Conservation (phyloP, 345 rosid genomes). For the Linum trigynum region DNA sequence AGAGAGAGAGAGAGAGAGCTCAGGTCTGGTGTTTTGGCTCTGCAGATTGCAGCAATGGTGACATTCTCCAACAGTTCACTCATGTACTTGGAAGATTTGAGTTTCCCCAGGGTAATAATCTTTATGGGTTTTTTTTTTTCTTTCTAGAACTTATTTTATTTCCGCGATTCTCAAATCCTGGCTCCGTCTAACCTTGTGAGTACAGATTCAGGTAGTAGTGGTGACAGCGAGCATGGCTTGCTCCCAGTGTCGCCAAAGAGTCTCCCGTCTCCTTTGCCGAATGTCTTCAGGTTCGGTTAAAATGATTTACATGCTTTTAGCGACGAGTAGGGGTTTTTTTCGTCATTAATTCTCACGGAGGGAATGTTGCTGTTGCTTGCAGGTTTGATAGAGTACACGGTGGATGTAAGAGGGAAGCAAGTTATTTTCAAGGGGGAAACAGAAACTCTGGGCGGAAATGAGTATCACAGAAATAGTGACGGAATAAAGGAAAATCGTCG, state of each 20-base stretch:
- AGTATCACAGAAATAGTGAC: neutral
- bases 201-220: constrained; percentile 46
- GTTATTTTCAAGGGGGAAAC: constrained; percentile 33
- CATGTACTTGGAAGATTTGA: constrained; percentile 30
- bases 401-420: constrained; percentile 33
- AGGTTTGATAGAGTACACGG: constrained; percentile 38
- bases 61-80: constrained; percentile 20
- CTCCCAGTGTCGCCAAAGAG: constrained; percentile 26
- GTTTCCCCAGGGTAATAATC: constrained; percentile 27
- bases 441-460: neutral
- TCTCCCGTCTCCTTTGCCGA: constrained; percentile 26
- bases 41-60: constrained; percentile 12
- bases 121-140: neutral
- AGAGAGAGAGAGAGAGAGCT: neutral
- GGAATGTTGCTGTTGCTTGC: neutral
- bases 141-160: neutral
- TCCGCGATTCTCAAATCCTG: neutral
- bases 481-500: neutral
- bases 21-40: neutral
- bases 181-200: neutral
- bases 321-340: neutral
- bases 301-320: neutral
- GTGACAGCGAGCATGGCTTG: constrained; percentile 44
- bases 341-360: neutral
- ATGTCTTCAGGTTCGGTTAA: constrained; percentile 28